These are phyloP conservation scores for Phascolomyces articulosus DNA, from an alignment of 371 early-diverging fungal species.

Conservation along the genomic window DNA sequence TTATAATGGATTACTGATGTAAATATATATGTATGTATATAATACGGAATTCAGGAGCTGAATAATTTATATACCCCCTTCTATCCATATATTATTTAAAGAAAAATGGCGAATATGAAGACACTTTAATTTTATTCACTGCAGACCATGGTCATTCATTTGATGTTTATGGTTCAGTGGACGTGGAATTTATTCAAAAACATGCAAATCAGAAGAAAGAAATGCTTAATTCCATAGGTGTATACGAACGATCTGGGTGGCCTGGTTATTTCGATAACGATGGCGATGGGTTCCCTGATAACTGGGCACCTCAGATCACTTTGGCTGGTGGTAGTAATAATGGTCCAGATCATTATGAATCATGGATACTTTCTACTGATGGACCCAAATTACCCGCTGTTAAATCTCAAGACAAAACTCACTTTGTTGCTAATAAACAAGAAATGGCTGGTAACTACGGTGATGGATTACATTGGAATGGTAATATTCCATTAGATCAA, in stretches of 20 bases:
- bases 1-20: too few species aligned
- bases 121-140: slow-evolving; percentile 72
- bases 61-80: too few species aligned
- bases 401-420: slow-evolving; percentile 19
- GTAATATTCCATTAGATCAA: slow-evolving; percentile 43
- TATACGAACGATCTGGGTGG: slow-evolving; percentile 70
- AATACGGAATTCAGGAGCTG: too few species aligned
- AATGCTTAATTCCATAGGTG: slow-evolving; percentile 67
- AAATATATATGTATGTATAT: too few species aligned
- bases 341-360: slow-evolving; percentile 59
- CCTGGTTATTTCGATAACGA: slow-evolving; percentile 65
- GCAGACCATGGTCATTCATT: slow-evolving; percentile 77
- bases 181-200: slow-evolving; percentile 33
- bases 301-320: slow-evolving; percentile 58
- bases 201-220: slow-evolving; percentile 24
- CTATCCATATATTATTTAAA: too few species aligned
- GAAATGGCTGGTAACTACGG: slow-evolving; percentile 41
- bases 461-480: slow-evolving; percentile 40
- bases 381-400: slow-evolving; percentile 46
- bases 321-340: slow-evolving; percentile 68
- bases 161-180: slow-evolving; percentile 77
- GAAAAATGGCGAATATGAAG: slow-evolving; percentile 53
- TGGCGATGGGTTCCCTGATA: slow-evolving; percentile 71
- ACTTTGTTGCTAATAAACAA: slow-evolving; percentile 36
- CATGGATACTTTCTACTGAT: slow-evolving; percentile 53